These are phyloP conservation scores for Tolypocladium inflatum DNA, from an alignment of 2,329 filamentous ascomycete species.

Conservation along the genomic window DNA sequence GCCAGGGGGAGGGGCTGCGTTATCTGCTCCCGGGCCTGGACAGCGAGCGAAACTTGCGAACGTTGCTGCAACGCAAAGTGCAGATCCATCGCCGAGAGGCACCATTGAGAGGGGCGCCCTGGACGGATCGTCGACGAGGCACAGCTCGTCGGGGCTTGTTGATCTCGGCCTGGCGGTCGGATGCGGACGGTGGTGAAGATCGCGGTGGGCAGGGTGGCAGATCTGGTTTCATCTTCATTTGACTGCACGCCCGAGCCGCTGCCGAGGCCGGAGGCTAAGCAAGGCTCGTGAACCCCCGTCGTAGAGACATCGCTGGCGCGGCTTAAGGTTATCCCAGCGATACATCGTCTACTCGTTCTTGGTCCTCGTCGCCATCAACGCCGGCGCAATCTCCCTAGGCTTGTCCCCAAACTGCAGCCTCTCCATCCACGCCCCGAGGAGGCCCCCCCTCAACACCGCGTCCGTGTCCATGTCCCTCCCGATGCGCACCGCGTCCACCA, in stretches of 20 bases:
- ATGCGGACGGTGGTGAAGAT: background rate
- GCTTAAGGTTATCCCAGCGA: background rate
- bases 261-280: background rate
- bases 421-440: constrained; percentile 30
- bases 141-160: background rate
- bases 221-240: background rate
- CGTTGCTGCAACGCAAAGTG: background rate
- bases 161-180: background rate
- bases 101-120: too few species aligned
- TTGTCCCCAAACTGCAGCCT: constrained; percentile 29
- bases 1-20: background rate
- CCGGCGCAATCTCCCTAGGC: constrained; percentile 15
- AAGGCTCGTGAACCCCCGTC: background rate
- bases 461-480: constrained; percentile 38
- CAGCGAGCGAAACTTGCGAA: background rate
- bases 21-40: background rate
- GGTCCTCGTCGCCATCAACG: background rate
- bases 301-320: too few species aligned
- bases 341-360: background rate
- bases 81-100: background rate
- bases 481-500: constrained; percentile 35
- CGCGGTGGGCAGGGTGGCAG: background rate
- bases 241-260: background rate
- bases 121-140: too few species aligned
- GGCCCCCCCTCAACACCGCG: constrained; percentile 33